Evolutionary conservation across 805 yeast genomes (phyloP).

Genomic region (Limtongia smithiae): DNA sequence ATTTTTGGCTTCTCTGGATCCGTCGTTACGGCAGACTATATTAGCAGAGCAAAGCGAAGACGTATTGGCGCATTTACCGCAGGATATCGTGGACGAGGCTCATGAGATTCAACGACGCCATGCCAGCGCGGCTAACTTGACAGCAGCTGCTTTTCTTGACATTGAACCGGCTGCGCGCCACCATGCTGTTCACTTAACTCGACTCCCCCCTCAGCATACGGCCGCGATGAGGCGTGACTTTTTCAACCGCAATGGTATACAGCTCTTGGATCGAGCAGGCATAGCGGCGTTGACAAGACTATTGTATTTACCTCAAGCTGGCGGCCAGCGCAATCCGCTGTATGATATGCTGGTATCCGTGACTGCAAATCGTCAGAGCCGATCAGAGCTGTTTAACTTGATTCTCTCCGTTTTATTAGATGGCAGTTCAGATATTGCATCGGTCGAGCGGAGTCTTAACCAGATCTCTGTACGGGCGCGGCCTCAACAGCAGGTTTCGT

Average conservation of each 20-base stretch:
- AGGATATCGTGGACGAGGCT: conserved; percentile 36
- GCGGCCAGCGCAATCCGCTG: conserved; percentile 55
- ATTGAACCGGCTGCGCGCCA: conserved; percentile 7
- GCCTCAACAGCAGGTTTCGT: conserved; percentile 20
- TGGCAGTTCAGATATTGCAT: conserved; percentile 58
- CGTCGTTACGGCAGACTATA: conserved; percentile 35
- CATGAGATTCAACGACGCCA: conserved; percentile 30
- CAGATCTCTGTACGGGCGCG: conserved; percentile 54
- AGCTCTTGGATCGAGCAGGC: conserved; percentile 72
- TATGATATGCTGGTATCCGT: conserved; percentile 63
- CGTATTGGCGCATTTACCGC: conserved; percentile 34
- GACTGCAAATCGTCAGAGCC: conserved; percentile 72
- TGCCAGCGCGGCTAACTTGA: conserved; percentile 1
- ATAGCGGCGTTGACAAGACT: conserved; percentile 68
- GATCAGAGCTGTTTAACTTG: conserved; percentile 69
- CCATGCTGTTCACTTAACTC: background rate
- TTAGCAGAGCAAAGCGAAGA: conserved; percentile 37
- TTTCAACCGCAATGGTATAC: conserved; percentile 48
- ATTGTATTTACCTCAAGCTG: conserved; percentile 67
- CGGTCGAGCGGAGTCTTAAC: conserved; percentile 60
- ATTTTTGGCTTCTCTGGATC: conserved; percentile 37
- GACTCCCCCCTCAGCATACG: background rate
- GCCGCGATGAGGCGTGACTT: conserved; percentile 26
- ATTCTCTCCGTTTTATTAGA: conserved; percentile 69
- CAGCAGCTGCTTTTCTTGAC: conserved; percentile 9